Conservation (phyloP, 768 basidiomycete genomes). For the Strobilomyces confusus region DNA sequence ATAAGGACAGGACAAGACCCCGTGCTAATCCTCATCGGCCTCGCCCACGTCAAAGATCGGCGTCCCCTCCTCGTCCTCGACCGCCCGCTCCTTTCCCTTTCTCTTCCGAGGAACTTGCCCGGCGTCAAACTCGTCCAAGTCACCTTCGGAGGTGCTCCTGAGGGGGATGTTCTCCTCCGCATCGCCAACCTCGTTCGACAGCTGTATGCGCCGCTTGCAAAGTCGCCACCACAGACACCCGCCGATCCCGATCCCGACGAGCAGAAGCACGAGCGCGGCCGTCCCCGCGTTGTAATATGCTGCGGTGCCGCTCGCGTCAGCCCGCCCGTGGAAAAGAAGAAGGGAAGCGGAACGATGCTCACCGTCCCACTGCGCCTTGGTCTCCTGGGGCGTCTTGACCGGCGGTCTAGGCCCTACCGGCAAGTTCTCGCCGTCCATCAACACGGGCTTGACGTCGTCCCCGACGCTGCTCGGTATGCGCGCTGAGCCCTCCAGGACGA, state of each 20-base stretch:
- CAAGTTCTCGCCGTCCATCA: slow-evolving; percentile 43
- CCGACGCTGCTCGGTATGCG: slow-evolving; percentile 81
- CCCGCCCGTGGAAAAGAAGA: neutral
- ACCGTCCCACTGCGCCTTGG: slow-evolving; percentile 92
- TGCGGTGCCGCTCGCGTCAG: slow-evolving; percentile 26
- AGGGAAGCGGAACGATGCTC: slow-evolving; percentile 11
- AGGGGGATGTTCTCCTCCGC: slow-evolving; percentile 73
- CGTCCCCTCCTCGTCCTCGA: slow-evolving; percentile 28
- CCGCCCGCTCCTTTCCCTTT: slow-evolving; percentile 50
- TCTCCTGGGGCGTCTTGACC: slow-evolving; percentile 68
- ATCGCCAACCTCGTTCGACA: neutral
- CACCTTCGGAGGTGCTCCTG: slow-evolving; percentile 31
- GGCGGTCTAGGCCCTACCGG: slow-evolving; percentile 33
- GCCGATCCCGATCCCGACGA: slow-evolving; percentile 65
- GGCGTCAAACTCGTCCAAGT: slow-evolving; percentile 44
- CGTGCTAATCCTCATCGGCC: slow-evolving; percentile 42
- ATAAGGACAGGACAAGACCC: slow-evolving; percentile 8
- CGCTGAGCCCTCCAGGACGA: slow-evolving; percentile 76
- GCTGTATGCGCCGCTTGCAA: slow-evolving; percentile 27
- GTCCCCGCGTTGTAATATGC: slow-evolving; percentile 96
- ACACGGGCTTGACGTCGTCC: slow-evolving; percentile 59
- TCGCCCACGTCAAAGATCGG: slow-evolving; percentile 56
- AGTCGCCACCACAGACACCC: slow-evolving; percentile 76
- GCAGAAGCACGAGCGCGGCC: slow-evolving; percentile 74
- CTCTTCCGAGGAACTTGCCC: slow-evolving; percentile 31